Percentiles rank a stretch among this genome's conserved stretches.
Evolutionary conservation across 2,329 filamentous ascomycete species (phyloP).

Genomic region (Sodiomyces alkalinus): DNA sequence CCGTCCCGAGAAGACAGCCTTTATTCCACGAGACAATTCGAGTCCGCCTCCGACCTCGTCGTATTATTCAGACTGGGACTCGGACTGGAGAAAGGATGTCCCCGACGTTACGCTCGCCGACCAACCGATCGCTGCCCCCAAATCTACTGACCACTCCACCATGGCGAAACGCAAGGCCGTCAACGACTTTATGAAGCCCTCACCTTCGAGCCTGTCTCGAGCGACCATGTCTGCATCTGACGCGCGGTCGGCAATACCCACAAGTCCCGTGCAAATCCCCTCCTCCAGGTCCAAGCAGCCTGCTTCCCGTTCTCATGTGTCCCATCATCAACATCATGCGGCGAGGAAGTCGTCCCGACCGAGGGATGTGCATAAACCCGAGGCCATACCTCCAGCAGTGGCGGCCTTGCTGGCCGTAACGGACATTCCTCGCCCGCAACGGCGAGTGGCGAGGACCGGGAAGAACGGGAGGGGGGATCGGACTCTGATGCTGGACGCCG

Average conservation of each 20-base stretch:
- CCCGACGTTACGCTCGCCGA: conserved; percentile 8
- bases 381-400: conserved; percentile 41
- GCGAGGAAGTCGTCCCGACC: conserved; percentile 19
- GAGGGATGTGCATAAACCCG: conserved; percentile 32
- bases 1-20: no score
- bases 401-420: conserved; percentile 47
- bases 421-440: conserved; percentile 36
- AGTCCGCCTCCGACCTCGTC: conserved; percentile 6
- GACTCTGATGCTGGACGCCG: conserved; percentile 37
- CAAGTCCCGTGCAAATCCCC: conserved; percentile 41
- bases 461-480: no score
- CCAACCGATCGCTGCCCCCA: conserved; percentile 6
- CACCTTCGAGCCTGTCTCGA: conserved; percentile 8
- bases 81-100: conserved; percentile 9
- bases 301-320: conserved; percentile 16
- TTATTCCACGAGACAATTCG: conserved; percentile 2
- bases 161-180: conserved; percentile 9
- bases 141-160: conserved; percentile 5
- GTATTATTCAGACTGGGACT: no score
- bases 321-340: conserved; percentile 21
- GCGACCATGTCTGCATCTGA: conserved; percentile 9
- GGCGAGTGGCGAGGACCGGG: conserved; percentile 13
- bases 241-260: conserved; percentile 14
- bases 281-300: conserved; percentile 23
- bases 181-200: conserved; percentile 8